Evolutionary conservation across 805 yeast genomes (phyloP), one percentile per base, ranked within the genome.

Genomic region (Lipomyces chichibuensis): DNA sequence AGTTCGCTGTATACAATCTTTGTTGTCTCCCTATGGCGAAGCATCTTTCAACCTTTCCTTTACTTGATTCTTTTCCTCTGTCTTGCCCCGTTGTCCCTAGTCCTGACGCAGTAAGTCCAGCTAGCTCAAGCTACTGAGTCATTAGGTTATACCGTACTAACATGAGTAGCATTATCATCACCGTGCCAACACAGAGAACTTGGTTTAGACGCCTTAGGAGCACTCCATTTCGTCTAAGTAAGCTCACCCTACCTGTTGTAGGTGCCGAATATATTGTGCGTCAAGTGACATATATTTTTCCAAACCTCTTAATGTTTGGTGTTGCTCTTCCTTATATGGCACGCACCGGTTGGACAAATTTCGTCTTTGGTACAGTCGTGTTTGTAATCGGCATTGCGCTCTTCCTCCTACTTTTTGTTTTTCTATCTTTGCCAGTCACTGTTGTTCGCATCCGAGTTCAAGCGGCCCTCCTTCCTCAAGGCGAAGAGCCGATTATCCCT

Each of bases 401-500:
- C n/a, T 23, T 8, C 11, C 13, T 52, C 55, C 14, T 23, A 7
- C 59, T 59, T 37, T 59, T 43, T 25, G 7, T 46, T 6, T 59
- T 59, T 59, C 33, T 59, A 37, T 17, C 59, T 20, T n/a, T 59
- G 17, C 62, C 62, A 13, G 63, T 37, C 57, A 51, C 35, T 33
- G 35, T 59, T 25, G 63, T 55, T 43, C 54, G 62, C 35, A 20
- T 57, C 27, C 62, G 62, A 1, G 35, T 59, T 20, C 62, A 59
- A 51, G 62, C 62, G 32, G 58, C 62, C 39, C 59, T 59, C 39
- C 62, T 59, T 59, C 62, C 62, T 13, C 63, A 59, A 54, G 62
- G 11, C 37, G 62, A 59, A 9, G 62, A 52, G 60, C 33, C 29
- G 23, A 51, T 59, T 59, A 46, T 59, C 23, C 63, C 62, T 59